phyloP scores from a whole-genome alignment of 768 basidiomycete species.

The Xerocomellus amylosporus region DNA sequence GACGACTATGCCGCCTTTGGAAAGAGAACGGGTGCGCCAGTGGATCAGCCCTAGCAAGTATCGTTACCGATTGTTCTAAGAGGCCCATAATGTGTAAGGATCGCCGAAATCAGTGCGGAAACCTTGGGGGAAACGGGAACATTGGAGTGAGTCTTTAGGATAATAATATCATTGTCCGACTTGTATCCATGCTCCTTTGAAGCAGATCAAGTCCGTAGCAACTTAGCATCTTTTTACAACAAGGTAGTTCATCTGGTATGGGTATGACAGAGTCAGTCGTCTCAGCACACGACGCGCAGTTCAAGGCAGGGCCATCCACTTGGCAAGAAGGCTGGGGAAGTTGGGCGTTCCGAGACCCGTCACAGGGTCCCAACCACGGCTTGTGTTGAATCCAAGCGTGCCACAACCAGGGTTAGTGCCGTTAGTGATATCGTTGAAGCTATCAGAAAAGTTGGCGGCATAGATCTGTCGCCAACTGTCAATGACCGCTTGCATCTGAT shows the following conservation, averaged over 20 bases:
- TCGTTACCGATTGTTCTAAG: too few relatives aligned
- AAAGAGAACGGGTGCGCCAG: too few relatives aligned
- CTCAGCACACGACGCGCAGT: not conserved
- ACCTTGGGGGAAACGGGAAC: too few relatives aligned
- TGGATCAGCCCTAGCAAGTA: too few relatives aligned
- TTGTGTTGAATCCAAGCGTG: slow-evolving; percentile 34
- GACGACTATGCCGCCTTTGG: too few relatives aligned
- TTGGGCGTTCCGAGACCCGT: slow-evolving; percentile 53
- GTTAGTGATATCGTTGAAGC: slow-evolving; percentile 50
- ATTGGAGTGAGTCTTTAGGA: too few relatives aligned
- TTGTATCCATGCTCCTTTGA: not conserved
- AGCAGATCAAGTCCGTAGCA: not conserved
- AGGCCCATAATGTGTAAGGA: too few relatives aligned
- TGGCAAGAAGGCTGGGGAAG: slow-evolving; percentile 34
- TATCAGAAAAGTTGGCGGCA: slow-evolving; percentile 33
- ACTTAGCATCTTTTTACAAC: not conserved
- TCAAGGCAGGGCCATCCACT: slow-evolving; percentile 33
- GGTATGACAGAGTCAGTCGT: not conserved
- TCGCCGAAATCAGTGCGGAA: too few relatives aligned
- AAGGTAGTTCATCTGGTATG: not conserved
- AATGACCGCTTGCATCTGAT: not conserved
- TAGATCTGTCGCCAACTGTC: slow-evolving; percentile 37
- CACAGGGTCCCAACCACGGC: slow-evolving; percentile 34
- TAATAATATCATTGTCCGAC: too few relatives aligned
- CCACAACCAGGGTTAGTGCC: slow-evolving; percentile 48